Conservation (phyloP, 805 yeast species). For the Metschnikowia orientalis region DNA sequence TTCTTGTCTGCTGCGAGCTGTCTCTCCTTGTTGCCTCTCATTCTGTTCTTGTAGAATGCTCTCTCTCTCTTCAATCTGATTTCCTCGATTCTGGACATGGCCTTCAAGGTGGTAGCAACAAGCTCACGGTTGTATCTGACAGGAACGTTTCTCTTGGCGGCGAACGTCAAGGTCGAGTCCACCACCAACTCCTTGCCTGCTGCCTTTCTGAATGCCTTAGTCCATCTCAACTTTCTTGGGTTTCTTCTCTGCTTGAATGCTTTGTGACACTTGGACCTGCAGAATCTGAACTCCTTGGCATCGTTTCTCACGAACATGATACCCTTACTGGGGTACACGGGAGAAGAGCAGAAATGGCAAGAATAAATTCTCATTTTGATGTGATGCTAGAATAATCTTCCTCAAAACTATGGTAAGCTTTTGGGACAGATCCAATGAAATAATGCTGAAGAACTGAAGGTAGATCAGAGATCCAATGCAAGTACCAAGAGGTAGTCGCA, state of each 20-base stretch:
- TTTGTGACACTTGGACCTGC: constrained; percentile 97
- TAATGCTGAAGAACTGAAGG: constrained; percentile 7
- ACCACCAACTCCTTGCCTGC: constrained; percentile 99
- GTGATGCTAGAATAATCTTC: constrained; percentile 5
- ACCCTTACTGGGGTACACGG: constrained; percentile 84
- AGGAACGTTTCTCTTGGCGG: constrained; percentile 96
- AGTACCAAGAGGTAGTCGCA: constrained; percentile 6
- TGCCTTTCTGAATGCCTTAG: constrained; percentile 97
- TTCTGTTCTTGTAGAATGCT: constrained; percentile 98
- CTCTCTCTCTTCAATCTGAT: constrained; percentile 94
- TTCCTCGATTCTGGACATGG: constrained; percentile 94
- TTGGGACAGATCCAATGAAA: too few relatives aligned
- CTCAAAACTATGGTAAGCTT: constrained; percentile 2
- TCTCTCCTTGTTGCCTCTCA: constrained; percentile 93
- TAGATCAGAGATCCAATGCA: constrained; percentile 4
- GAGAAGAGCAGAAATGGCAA: constrained; percentile 97
- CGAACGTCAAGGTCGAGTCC: constrained; percentile 92
- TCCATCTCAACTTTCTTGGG: constrained; percentile 97
- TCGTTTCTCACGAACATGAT: constrained; percentile 97
- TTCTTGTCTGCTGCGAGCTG: constrained; percentile 82
- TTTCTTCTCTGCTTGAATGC: constrained; percentile 97
- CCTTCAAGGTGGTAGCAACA: constrained; percentile 88
- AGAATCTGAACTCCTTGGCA: constrained; percentile 94
- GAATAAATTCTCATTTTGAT: constrained; percentile 72
- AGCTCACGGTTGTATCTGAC: constrained; percentile 96